A percentile compares a stretch with the other conserved stretches of the same genome.
Conservation (phyloP, 1,284 basidiomycete genomes). For the Cutaneotrichosporon sp. region DNA sequence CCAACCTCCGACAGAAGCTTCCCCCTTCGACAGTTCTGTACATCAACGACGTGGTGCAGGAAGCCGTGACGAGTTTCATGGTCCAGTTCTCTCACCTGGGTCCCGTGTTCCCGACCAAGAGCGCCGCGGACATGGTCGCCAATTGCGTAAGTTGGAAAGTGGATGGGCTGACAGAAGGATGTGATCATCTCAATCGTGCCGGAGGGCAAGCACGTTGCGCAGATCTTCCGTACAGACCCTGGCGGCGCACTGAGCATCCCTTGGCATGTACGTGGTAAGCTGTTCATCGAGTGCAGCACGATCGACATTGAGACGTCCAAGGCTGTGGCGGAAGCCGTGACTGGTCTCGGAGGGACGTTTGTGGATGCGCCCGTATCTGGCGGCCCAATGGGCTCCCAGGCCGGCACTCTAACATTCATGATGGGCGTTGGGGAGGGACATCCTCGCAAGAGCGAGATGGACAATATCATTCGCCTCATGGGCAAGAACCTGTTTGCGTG, state of each 20-base stretch:
- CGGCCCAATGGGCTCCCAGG: constrained; percentile 10
- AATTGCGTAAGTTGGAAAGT: not conserved
- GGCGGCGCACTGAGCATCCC: not conserved
- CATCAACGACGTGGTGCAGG: constrained; percentile 12
- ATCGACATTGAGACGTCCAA: constrained; percentile 16
- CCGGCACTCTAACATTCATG: constrained; percentile 17
- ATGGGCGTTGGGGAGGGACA: constrained; percentile 10
- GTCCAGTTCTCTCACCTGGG: not conserved
- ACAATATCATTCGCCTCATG: constrained; percentile 9
- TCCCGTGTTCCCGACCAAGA: not conserved
- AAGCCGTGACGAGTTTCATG: not conserved
- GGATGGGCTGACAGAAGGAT: constrained; percentile 1
- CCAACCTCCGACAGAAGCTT: constrained; percentile 9
- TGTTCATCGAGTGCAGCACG: constrained; percentile 18
- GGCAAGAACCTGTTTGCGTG: constrained; percentile 18
- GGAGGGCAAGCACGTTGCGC: constrained; percentile 13
- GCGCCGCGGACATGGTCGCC: constrained; percentile 9
- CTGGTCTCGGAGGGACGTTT: constrained; percentile 5
- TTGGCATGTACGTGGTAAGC: constrained; percentile 11
- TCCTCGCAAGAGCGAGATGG: constrained; percentile 6
- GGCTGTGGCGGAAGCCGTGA: not conserved
- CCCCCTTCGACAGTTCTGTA: constrained; percentile 1
- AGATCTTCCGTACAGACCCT: constrained; percentile 3
- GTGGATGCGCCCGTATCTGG: constrained; percentile 22
- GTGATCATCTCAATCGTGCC: constrained; percentile 17